Evolutionary conservation across 2,329 filamentous ascomycete species (phyloP), one percentile per base, ranked within the genome.

Genomic region (Penicillium oxalicum): DNA sequence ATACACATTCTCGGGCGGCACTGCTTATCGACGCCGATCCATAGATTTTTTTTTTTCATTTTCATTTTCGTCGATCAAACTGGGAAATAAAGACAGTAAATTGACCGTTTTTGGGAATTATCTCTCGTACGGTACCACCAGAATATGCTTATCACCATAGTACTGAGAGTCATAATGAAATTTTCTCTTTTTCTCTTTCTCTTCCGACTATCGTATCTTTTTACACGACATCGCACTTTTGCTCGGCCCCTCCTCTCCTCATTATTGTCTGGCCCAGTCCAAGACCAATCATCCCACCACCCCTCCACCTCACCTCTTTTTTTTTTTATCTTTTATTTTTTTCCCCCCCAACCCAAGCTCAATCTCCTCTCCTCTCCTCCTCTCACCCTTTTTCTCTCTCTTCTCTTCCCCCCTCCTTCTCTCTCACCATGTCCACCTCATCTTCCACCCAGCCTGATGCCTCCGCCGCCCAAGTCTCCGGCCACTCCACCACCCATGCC

Each of bases 401-500:
- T 49, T 48, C 47, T 59, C 59, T 46, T 46, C 51, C 36, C 47
- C 40, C 29, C 51, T 33, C 44, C 42, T 49, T 50, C 49, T 45
- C 45, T 55, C 47, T 57, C 66, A 71, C 51, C 61, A 72, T 72
- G 70, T 71, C 69, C 62, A 60, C 64, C 27, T 32, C 32, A 43
- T 12, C 40, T 59, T 61, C 64, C 49, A 56, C 60, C 51, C 55
- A 60, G 52, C 63, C 61, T 48, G 61, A 72, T 72, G 70, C 67
- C 66, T 61, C 64, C 64, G 49, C 69, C 68, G 49, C 69, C 68
- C 61, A 71, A 67, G 61, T 67, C 63, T 49, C 66, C 70, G 61
- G 67, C 67, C 63, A 70, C 61, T 50, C 70, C 68, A 45, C 70
- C 77, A 41, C 71, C 71, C 50, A 67, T 73, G 37, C 72, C 71